Evolutionary conservation across 1,284 basidiomycete genomes (phyloP).

Genomic region (Meira nashicola): DNA sequence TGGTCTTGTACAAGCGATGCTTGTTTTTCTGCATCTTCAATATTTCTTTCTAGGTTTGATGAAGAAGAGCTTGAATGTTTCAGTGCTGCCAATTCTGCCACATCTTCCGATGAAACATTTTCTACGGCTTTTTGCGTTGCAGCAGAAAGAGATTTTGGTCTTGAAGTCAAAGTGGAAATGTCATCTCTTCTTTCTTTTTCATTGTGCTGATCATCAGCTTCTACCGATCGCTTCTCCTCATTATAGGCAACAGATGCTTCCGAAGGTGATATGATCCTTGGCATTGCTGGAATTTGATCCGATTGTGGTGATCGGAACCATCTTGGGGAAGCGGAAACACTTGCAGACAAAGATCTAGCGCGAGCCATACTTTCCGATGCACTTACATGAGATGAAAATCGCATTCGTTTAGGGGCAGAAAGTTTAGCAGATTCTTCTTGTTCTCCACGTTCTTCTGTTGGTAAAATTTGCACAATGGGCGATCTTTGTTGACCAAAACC

Average conservation of each 20-base stretch:
- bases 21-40: slow-evolving; percentile 3
- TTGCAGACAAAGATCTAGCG: slow-evolving; percentile 33
- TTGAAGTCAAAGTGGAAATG: slow-evolving; percentile 13
- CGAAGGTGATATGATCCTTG: background rate
- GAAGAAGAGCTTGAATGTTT: background rate
- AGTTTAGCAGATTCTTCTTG: slow-evolving; percentile 9
- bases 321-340: slow-evolving; percentile 37
- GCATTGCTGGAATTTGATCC: background rate
- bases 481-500: slow-evolving; percentile 8
- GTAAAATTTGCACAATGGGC: background rate
- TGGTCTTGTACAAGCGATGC: background rate
- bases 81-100: background rate
- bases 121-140: background rate
- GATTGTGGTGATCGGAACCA: slow-evolving; percentile 21
- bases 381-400: slow-evolving; percentile 13
- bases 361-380: slow-evolving; percentile 34
- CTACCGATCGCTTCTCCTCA: no score
- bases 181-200: background rate
- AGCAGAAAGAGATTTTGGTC: slow-evolving; percentile 31
- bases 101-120: slow-evolving; percentile 11
- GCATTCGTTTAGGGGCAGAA: slow-evolving; percentile 10
- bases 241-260: no score
- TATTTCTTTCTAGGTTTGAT: background rate
- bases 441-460: background rate
- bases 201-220: no score